Evolutionary conservation across 495 filamentous ascomycete genomes (phyloP), one percentile per base, ranked within the genome.

Genomic region (Hypoxylon rickii): DNA sequence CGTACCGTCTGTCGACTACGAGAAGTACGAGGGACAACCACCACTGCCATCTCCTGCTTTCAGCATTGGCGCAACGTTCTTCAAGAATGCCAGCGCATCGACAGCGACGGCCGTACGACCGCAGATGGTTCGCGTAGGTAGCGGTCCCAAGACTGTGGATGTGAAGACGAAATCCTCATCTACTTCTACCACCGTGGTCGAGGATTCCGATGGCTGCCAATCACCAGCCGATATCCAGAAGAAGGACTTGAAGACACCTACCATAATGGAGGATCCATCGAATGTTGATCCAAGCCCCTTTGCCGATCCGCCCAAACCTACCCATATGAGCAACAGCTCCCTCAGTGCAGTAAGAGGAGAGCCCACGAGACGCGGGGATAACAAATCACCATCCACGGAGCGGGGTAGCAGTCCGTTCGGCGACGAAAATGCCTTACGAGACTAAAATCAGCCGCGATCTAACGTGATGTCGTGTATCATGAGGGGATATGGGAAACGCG

Each of bases 31-130:
- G 12, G 63, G 69, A 32, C 67, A 69, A 32, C 76, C 74, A 44
- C 64, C 78, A 61, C 72, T 81, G 61, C 63, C 78, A 59, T 73
- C 82, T 60, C 63, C 80, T 33, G 68, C 82, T 29, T 86, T 86
- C 64, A 85, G 80, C 64, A 79, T 87, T 37, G 83, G 84, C 3
- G 83, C 82, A 12, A 85, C 83, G 5, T 87, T 87, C 70, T 63
- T 87, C 44, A 86, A 83, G 69, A 82, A 79, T 48, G 81, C 79
- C 32, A 80, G 69, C 57, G 75, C 78, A 26, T 69, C 72, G 37
- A 80, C 76, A 0, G 81, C 80, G 3, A 81, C 76, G 3, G 76
- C 75, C 7, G 76, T 78, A 3, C 72, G 75, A 16, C 79, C 81
- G 31, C 79, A 80, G 63, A 73, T 82, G 42, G 73, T 83, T 12